Percentiles rank a stretch among this genome's conserved stretches.
Evolutionary conservation across 2,329 filamentous ascomycete genomes (phyloP).

Genomic region (Annulohypoxylon truncatum): DNA sequence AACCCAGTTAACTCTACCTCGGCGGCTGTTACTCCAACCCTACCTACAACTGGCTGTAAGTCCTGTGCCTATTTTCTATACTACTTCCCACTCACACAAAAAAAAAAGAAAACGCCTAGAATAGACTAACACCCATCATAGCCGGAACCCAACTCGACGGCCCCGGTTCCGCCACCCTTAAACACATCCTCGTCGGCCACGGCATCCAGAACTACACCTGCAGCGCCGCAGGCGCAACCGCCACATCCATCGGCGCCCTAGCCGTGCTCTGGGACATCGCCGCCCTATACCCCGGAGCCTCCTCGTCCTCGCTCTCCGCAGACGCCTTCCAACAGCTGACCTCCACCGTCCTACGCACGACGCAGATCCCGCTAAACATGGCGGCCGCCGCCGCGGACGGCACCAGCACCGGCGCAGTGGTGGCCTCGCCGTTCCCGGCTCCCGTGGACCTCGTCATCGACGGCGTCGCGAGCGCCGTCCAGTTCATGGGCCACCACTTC

Average conservation of each 20-base stretch:
- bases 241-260: constrained; percentile 63
- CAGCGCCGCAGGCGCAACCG: constrained; percentile 49
- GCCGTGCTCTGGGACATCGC: constrained; percentile 71
- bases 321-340: constrained; percentile 57
- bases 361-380: constrained; percentile 62
- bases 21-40: constrained; percentile 44
- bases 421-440: constrained; percentile 58
- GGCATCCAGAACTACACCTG: constrained; percentile 79
- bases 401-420: constrained; percentile 43
- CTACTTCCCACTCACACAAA: neutral
- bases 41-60: constrained; percentile 57
- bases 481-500: constrained; percentile 73
- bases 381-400: constrained; percentile 45
- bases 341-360: constrained; percentile 54
- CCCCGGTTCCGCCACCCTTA: constrained; percentile 56
- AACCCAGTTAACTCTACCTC: constrained; percentile 23
- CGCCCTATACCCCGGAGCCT: constrained; percentile 60
- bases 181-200: constrained; percentile 70
- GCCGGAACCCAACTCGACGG: constrained; percentile 58
- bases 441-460: constrained; percentile 56
- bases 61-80: constrained; percentile 3
- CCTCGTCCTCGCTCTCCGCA: constrained; percentile 52
- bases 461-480: constrained; percentile 49
- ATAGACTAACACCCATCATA: constrained; percentile 28
- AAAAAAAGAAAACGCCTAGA: too few species aligned